Evolutionary conservation across 2,329 filamentous ascomycete species (phyloP), one percentile per base, ranked within the genome.

Genomic region (Periglandula ipomoeae): DNA sequence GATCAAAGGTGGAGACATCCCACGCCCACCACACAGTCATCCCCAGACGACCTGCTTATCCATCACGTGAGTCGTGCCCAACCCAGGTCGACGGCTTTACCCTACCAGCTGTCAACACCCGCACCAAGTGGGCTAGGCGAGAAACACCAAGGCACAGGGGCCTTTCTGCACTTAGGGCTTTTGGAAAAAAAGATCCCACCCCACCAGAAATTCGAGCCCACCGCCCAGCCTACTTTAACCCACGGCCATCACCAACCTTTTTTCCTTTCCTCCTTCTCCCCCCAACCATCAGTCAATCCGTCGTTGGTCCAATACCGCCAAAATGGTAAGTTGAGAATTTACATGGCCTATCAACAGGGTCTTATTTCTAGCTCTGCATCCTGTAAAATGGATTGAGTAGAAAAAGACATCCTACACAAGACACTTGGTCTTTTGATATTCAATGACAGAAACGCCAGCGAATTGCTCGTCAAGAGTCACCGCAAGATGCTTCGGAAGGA

Each of bases 401-500:
- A 20, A 15, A 17, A 20, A 24, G 9, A 34, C 13, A 5, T 34
- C 23, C 10, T 26, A 23, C 17, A n/a, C 41, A 44, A 24, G 23
- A 7, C 26, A 22, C 41, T n/a, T 11, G 32, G 19, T 34, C 5
- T n/a, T 42, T 34, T 26, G 13, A 24, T 43, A 6, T 43, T 48
- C 22, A 35, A 43, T 51, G 66, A 65, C 67, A 71, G 70, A 73
- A 72, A 72, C 70, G 69, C 63, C 67, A 61, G 30, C 27, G 17
- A 46, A 39, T 40, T 66, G 62, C 61, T 69, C 62, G 62, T 66
- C 64, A 40, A 79, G 85, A 86, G 86, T 93, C 87, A 76, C 77
- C 81, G 89, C 91, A 96, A 96, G 88, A 89, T 95, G 89, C 89
- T 96, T 96, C 91, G 90, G 87, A 87, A 59, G 60, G 73, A 73